These are phyloP conservation scores for Crepidotus variabilis DNA, from an alignment of 768 basidiomycete genomes.

Conservation along the genomic window DNA sequence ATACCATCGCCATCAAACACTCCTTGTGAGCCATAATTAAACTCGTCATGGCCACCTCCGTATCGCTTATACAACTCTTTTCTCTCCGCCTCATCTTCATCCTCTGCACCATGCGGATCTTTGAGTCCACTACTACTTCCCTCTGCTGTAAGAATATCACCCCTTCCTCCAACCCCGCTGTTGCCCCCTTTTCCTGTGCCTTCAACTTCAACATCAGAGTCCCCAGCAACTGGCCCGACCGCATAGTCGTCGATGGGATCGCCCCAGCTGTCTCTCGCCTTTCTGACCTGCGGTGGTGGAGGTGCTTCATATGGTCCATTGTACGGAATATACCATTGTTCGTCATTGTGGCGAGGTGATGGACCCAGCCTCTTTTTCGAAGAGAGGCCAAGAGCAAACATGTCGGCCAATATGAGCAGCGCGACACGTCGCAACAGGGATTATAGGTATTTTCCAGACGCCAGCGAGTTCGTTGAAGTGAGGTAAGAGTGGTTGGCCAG, in stretches of 20 bases:
- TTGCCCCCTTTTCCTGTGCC: background rate
- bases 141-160: background rate
- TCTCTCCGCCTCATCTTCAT: background rate
- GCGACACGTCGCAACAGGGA: background rate
- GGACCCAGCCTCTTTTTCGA: slow-evolving; percentile 3
- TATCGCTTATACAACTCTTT: slow-evolving; percentile 24
- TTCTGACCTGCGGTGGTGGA: slow-evolving; percentile 22
- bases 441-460: background rate
- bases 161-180: background rate
- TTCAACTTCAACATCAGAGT: background rate
- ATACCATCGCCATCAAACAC: background rate
- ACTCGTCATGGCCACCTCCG: slow-evolving; percentile 8
- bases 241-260: slow-evolving; percentile 28
- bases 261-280: slow-evolving; percentile 40
- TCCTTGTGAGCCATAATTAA: background rate
- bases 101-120: background rate
- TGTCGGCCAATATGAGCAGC: background rate
- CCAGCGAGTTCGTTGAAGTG: background rate
- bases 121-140: background rate
- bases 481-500: background rate
- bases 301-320: slow-evolving; percentile 57
- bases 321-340: slow-evolving; percentile 65
- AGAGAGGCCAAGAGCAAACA: slow-evolving; percentile 2
- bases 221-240: background rate
- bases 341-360: slow-evolving; percentile 20